phyloP scores from a whole-genome alignment of 345 rosid species.

The Syzygium grande region DNA sequence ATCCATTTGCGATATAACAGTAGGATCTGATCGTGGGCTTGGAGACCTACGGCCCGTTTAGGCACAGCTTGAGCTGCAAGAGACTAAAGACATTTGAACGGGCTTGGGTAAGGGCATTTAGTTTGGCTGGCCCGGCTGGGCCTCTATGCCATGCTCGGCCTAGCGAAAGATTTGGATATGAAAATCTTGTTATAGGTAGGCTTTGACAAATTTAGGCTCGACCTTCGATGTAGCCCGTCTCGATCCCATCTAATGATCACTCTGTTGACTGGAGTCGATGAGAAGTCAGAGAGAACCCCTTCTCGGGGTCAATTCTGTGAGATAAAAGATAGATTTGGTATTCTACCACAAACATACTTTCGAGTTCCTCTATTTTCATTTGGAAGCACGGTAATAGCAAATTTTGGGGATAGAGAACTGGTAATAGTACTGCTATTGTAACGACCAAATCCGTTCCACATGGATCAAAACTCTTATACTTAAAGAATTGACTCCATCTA shows the following conservation, averaged over 20 bases:
- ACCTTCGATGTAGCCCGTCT: neutral
- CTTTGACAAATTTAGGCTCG: neutral
- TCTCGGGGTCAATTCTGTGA: neutral
- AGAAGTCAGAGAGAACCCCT: neutral
- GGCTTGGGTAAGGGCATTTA: neutral
- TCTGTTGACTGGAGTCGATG: neutral
- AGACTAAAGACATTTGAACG: neutral
- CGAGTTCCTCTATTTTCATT: neutral
- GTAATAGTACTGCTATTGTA: neutral
- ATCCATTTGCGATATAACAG: neutral
- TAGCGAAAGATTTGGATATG: neutral
- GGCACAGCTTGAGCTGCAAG: neutral
- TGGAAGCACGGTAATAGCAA: neutral
- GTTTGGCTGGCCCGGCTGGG: neutral
- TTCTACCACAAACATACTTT: neutral
- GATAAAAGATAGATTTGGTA: neutral
- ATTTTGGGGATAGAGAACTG: no score
- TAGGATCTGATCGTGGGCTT: neutral
- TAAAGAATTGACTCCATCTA: neutral
- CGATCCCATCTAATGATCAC: neutral
- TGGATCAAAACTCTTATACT: neutral
- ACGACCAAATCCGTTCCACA: neutral
- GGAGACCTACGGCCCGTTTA: fast-evolving
- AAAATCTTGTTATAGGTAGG: neutral
- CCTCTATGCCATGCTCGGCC: neutral